A percentile compares a stretch with the other conserved stretches of the same genome.
phyloP scores from a whole-genome alignment of 108 stramenopile genomes.

The Epipyxis sp. region DNA sequence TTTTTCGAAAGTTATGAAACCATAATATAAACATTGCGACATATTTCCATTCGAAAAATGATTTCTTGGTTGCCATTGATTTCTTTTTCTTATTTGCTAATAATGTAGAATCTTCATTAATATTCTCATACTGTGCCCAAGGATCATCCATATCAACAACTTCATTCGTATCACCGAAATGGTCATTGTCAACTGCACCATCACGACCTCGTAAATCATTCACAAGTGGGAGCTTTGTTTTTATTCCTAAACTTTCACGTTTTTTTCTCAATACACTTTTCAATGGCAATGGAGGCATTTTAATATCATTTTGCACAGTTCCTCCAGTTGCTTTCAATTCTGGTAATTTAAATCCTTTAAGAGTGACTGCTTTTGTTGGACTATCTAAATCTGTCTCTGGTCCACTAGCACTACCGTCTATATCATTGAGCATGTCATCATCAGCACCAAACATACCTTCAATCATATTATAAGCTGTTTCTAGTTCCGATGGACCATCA shows the following conservation, averaged over 20 bases:
- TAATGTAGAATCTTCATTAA: not conserved
- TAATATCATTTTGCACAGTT: not conserved
- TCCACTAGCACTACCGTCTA: not conserved
- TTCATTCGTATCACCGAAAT: conserved; percentile 3
- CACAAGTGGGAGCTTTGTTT: conserved; percentile 1
- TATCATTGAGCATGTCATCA: conserved; percentile 16
- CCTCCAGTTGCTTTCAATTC: not conserved
- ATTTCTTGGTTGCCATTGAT: not conserved
- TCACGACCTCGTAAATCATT: conserved; percentile 16
- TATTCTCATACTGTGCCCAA: conserved; percentile 22
- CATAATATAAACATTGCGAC: not conserved
- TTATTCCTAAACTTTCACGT: not conserved
- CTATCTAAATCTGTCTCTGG: not conserved
- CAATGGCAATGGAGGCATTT: conserved; percentile 31
- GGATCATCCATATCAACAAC: conserved; percentile 15
- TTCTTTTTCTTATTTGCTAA: conserved; percentile 12
- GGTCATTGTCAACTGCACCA: not conserved
- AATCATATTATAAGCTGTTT: conserved; percentile 10
- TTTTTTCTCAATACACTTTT: conserved; percentile 16
- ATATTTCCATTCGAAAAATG: not conserved
- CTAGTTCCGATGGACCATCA: too few species aligned
- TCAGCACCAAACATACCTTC: conserved; percentile 22
- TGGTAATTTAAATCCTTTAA: conserved; percentile 22
- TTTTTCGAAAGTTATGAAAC: too few species aligned
- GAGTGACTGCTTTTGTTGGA: not conserved